These are phyloP conservation scores for Auricularia sp. DNA, from an alignment of 768 basidiomycete species.

Conservation along the genomic window DNA sequence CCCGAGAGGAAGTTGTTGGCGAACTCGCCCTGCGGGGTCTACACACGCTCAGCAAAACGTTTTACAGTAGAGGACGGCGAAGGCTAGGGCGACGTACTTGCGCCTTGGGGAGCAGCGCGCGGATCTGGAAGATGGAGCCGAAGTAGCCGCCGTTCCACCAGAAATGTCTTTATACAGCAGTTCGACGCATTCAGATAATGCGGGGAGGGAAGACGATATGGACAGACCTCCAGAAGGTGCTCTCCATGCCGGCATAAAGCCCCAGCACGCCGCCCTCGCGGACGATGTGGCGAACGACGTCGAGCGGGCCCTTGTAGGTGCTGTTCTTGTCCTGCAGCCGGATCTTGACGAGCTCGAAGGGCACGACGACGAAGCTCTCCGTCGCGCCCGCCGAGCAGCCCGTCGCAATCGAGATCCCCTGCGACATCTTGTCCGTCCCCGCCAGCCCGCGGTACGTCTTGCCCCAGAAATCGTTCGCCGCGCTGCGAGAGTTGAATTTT, in stretches of 20 bases:
- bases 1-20: conserved; percentile 92
- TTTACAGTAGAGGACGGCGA: neutral
- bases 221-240: conserved; percentile 88
- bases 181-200: neutral
- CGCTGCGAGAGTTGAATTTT: conserved; percentile 29
- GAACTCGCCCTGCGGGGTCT: conserved; percentile 62
- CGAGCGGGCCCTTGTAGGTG: conserved; percentile 84
- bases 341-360: conserved; percentile 93
- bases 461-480: conserved; percentile 94
- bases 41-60: neutral
- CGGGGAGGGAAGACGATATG: neutral
- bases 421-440: conserved; percentile 81
- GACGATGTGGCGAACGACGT: conserved; percentile 75
- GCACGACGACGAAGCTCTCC: conserved; percentile 88
- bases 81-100: conserved; percentile 39
- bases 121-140: conserved; percentile 77
- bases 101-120: conserved; percentile 69
- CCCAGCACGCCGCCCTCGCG: conserved; percentile 73
- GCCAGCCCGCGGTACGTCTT: conserved; percentile 53
- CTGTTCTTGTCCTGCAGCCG: conserved; percentile 89
- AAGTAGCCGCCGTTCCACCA: conserved; percentile 98
- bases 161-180: conserved; percentile 43
- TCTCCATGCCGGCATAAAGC: conserved; percentile 90
- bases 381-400: conserved; percentile 94
- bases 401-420: conserved; percentile 76